Evolutionary conservation across 2,329 filamentous ascomycete genomes (phyloP).

Genomic region (Metarhizium rileyi): DNA sequence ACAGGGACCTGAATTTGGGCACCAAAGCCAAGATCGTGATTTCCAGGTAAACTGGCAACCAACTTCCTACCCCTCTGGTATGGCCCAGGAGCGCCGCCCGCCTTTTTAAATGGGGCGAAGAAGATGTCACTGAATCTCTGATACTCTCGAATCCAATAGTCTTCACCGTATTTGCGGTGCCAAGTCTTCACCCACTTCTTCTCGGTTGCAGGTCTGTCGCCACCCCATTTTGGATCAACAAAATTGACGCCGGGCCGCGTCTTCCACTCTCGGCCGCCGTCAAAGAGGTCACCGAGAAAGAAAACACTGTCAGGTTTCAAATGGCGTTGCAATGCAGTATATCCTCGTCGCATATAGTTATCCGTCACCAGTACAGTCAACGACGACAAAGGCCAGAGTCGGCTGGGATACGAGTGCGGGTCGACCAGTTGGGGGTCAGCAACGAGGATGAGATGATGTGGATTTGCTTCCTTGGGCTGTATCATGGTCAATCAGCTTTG

Average conservation of each 20-base stretch:
- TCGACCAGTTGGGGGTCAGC: constrained; percentile 90
- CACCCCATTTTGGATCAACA: constrained; percentile 49
- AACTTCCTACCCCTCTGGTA: constrained; percentile 64
- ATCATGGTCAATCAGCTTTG: neutral
- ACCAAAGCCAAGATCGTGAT: constrained; percentile 91
- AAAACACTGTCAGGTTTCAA: constrained; percentile 80
- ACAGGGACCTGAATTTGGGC: constrained; percentile 73
- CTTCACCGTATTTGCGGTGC: constrained; percentile 66
- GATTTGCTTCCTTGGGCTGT: constrained; percentile 66
- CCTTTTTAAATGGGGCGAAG: constrained; percentile 56
- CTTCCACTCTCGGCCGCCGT: constrained; percentile 92
- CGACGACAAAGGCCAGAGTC: constrained; percentile 50
- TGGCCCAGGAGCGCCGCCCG: constrained; percentile 40
- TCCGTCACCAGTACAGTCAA: constrained; percentile 61
- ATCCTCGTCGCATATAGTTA: constrained; percentile 78
- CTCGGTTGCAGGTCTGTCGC: constrained; percentile 40
- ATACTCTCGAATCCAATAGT: constrained; percentile 83
- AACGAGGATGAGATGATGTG: constrained; percentile 76
- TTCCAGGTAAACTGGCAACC: constrained; percentile 79
- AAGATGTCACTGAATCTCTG: constrained; percentile 80
- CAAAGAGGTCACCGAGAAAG: constrained; percentile 90
- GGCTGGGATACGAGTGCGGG: constrained; percentile 86
- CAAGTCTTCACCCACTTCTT: constrained; percentile 50
- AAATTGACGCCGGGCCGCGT: constrained; percentile 50
- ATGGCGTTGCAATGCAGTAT: constrained; percentile 63